Evolutionary conservation across 768 basidiomycete species (phyloP).

Genomic region (Fistulinella prunicolor): DNA sequence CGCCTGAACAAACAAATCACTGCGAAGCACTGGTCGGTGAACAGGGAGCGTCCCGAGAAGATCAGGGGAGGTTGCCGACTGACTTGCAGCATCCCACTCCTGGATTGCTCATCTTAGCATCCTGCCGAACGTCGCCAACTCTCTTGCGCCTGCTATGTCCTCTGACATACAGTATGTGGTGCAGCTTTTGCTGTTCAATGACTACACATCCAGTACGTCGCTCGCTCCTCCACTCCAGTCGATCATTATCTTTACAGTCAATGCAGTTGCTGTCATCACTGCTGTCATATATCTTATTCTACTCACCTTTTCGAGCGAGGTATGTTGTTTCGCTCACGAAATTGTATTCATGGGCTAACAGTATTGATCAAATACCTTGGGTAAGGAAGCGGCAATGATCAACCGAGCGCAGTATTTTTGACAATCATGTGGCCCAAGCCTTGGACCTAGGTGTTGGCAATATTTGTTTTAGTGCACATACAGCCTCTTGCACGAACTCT

Average conservation of each 20-base stretch:
- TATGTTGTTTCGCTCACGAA: background rate
- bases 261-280: background rate
- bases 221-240: background rate
- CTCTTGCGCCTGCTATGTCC: no score
- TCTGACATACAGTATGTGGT: no score
- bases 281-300: background rate
- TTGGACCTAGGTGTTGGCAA: slow-evolving; percentile 14
- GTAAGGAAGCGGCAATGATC: no score
- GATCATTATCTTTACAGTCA: background rate
- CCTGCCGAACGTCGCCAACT: no score
- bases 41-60: no score
- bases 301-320: slow-evolving; percentile 15
- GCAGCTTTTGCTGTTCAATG: no score
- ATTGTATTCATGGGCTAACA: background rate
- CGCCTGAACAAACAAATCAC: no score
- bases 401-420: background rate
- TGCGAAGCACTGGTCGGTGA: no score
- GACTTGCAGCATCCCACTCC: no score
- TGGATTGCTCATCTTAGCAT: no score
- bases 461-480: slow-evolving; percentile 17
- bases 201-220: background rate
- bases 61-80: no score
- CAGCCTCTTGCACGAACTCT: background rate
- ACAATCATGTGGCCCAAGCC: background rate
- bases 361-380: slow-evolving; percentile 8